phyloP scores from a whole-genome alignment of 495 filamentous ascomycete genomes.

The Glonium stellatum region DNA sequence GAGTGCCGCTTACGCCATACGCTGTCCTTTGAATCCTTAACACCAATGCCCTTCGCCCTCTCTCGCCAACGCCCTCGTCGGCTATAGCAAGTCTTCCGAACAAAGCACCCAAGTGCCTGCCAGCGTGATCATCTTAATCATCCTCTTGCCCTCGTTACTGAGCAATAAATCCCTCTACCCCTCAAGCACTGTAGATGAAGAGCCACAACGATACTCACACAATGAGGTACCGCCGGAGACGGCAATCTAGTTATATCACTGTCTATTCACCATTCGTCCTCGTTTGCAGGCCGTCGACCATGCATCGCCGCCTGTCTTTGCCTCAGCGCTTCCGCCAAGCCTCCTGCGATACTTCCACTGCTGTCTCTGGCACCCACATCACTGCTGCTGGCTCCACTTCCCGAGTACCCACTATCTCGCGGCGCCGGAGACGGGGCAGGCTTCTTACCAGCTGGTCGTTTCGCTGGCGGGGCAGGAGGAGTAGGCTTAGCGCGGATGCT shows the following conservation, averaged over 20 bases:
- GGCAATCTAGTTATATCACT: conserved; percentile 1
- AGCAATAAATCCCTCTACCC: background rate
- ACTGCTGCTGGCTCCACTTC: conserved; percentile 55
- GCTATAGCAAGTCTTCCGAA: background rate
- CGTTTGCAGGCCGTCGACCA: conserved; percentile 52
- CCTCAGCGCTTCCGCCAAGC: conserved; percentile 74
- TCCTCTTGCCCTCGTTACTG: background rate
- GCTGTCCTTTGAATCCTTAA: no score
- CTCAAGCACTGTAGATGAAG: conserved; percentile 1
- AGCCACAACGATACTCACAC: background rate
- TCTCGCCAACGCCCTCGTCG: background rate
- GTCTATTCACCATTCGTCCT: conserved; percentile 55
- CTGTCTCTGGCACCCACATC: conserved; percentile 49
- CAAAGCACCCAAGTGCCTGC: no score
- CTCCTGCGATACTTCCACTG: conserved; percentile 63
- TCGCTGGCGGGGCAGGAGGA: conserved; percentile 77
- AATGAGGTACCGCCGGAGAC: background rate
- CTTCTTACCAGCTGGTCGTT: conserved; percentile 70
- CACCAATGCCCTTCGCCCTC: background rate
- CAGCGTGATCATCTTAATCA: conserved; percentile 26
- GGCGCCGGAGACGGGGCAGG: conserved; percentile 55
- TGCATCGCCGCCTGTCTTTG: conserved; percentile 67
- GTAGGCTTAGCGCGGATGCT: conserved; percentile 59
- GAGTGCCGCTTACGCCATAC: no score
- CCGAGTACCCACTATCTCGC: conserved; percentile 43